Percentiles rank a stretch among this genome's conserved stretches.
phyloP scores from a whole-genome alignment of 768 basidiomycete species.

The Mycena pura region DNA sequence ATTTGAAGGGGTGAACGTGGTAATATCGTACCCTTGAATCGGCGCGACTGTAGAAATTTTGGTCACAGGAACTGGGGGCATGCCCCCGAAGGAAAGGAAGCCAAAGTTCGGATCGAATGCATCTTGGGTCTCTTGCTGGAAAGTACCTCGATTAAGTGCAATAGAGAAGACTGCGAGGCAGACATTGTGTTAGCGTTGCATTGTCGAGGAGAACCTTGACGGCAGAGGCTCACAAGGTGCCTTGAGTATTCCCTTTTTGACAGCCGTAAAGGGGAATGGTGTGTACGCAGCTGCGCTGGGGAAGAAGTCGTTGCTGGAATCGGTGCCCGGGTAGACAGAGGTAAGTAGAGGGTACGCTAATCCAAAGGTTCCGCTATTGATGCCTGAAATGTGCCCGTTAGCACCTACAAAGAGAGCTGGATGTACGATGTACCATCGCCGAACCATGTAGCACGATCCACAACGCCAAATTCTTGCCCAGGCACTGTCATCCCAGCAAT shows the following conservation, averaged over 20 bases:
- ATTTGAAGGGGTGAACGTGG: constrained; percentile 11
- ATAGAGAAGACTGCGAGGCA: constrained; percentile 30
- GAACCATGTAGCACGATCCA: constrained; percentile 23
- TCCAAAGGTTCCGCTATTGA: constrained; percentile 26
- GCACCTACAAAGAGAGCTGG: too few relatives aligned
- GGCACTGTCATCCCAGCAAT: constrained; percentile 27
- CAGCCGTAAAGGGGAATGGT: constrained; percentile 31
- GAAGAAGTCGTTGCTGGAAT: constrained; percentile 22
- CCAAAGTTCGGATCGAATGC: constrained; percentile 26
- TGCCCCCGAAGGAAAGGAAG: constrained; percentile 31
- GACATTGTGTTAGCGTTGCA: background rate
- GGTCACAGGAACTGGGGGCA: constrained; percentile 27
- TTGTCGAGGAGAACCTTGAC: background rate
- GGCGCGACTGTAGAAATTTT: constrained; percentile 27
- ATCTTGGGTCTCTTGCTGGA: background rate
- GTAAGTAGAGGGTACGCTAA: constrained; percentile 29
- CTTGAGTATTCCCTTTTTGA: constrained; percentile 23
- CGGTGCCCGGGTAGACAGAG: constrained; percentile 25
- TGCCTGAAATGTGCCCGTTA: too few relatives aligned
- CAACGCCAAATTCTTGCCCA: constrained; percentile 26
- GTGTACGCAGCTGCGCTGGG: constrained; percentile 25
- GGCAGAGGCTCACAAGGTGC: constrained; percentile 23
- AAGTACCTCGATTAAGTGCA: constrained; percentile 29
- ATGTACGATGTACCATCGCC: too few relatives aligned
- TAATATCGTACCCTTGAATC: constrained; percentile 25